Evolutionary conservation across 2,329 filamentous ascomycete genomes (phyloP), one percentile per base, ranked within the genome.

Genomic region (Sporothrix protearum): DNA sequence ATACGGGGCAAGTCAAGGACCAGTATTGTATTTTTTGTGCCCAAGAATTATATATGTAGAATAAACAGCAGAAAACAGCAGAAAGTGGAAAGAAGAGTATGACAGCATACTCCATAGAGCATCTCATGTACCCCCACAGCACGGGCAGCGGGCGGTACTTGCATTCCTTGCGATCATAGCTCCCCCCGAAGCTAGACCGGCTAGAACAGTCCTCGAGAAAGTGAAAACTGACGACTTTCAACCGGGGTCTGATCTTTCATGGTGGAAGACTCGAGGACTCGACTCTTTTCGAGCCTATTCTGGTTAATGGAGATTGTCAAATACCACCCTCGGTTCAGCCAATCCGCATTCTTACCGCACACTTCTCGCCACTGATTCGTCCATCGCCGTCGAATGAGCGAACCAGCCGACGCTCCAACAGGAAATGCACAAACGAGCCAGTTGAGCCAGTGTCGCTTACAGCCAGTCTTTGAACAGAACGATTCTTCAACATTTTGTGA

Each of bases 321-420:
- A 47, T 49, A 49, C 61, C 25, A 49, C 63, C 61, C 14, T 33
- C 42, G 8, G 33, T 66, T 25, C 25, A 70, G 55, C 68, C 68
- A 70, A 53, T 70, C 42, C 45, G 39, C 55, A 19, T 30, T 30
- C 16, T 10, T 16, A 53, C 42, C 42, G 55, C 25, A 12, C 36
- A 42, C 68, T 59, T 69, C 51, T 59, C 22, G 36, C 22, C 19
- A 36, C 28, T 70, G 55, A 70, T 70, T 63, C 53, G 53, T 9
- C 45, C 25, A 45, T n/a, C 28, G 16, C 19, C 22, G 7, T 47
- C 39, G 42, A 36, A 51, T 70, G 68, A 63, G 42, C 28, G 28
- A 33, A 51, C 28, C 55, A 63, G 55, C 55, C 55, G 68, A 70
- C 49, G 25, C 39, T 36, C 45, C 68, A 63, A 63, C 68, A 63